Base-by-base conservation (phyloP, 2,329 filamentous ascomycete species). In the Botrytis pseudocinerea region DNA sequence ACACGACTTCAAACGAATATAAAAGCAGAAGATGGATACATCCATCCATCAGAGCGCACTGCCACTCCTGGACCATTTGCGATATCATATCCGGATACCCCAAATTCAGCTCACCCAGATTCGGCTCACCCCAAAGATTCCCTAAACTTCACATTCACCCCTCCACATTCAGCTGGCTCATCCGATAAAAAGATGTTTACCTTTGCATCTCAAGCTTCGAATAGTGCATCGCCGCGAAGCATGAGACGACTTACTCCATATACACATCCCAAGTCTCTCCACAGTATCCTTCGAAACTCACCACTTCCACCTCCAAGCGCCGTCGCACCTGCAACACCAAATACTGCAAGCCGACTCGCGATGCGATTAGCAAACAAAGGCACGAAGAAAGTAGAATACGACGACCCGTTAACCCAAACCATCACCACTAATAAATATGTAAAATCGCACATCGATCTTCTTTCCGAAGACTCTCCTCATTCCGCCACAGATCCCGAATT, bases 281-380 rank as follows among this genome's bases (percentile, higher is more conserved):
- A 87, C 79, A 90, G 88, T 80, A 91, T 91, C 77, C 85, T 91
- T 35, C 87, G 89, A 70, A 91, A 91, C 83, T 91, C 89, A 7
- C 89, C 89, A 28, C 83, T 91, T 10, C 88, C 88, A 32, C 86
- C 87, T 1, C 81, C 83, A 4, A 86, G 82, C 32, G 83, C 86
- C 4, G 82, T 83, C 46, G 85, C 86, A 14, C 84, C 86, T 6
- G 82, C 83, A 46, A 85, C 87, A 12, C 87, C 87, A 1, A 81
- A 83, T 8, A 89, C 88, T 0, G 86, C 87, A 2, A 83, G 85
- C 73, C 83, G 87, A 54, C 85, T 87, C 74, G 89, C 88, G 1
- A 82, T 84, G 42, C 86, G 87, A 20, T 81, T 89, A 25, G 84
- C 86, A 61, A 87, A 89, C 76, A 87, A 85, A 48, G 74, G 74